These are phyloP conservation scores for Fusarium paranaense DNA, from an alignment of 2,329 filamentous ascomycete genomes.

Conservation along the genomic window DNA sequence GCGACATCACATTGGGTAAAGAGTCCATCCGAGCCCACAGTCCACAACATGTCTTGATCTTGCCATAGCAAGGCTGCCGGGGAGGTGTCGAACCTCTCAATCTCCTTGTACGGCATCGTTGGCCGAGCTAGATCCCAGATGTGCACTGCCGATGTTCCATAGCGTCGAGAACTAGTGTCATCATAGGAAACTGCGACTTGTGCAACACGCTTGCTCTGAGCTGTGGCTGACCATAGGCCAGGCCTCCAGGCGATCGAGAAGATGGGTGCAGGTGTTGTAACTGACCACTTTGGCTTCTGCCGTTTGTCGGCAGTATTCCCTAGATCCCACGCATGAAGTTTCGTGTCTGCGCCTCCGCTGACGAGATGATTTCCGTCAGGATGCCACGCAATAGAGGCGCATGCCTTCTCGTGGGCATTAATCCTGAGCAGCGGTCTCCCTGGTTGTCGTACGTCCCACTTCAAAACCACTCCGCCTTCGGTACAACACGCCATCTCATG, in stretches of 20 bases:
- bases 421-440: conserved; percentile 67
- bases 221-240: conserved; percentile 73
- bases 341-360: conserved; percentile 71
- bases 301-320: conserved; percentile 69
- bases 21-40: conserved; percentile 69
- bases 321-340: conserved; percentile 75
- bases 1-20: conserved; percentile 75
- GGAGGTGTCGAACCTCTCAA: conserved; percentile 69
- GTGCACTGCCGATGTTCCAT: conserved; percentile 70
- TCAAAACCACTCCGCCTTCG: conserved; percentile 70
- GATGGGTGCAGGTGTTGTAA: conserved; percentile 71
- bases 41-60: conserved; percentile 74
- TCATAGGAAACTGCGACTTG: conserved; percentile 74
- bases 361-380: conserved; percentile 74
- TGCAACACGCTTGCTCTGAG: conserved; percentile 68
- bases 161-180: conserved; percentile 63
- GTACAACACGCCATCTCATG: conserved; percentile 74
- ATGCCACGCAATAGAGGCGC: conserved; percentile 73
- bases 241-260: conserved; percentile 72
- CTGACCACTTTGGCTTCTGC: conserved; percentile 72
- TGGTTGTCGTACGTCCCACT: conserved; percentile 72
- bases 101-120: conserved; percentile 74
- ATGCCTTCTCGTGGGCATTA: conserved; percentile 70
- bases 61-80: conserved; percentile 72
- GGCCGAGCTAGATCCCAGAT: conserved; percentile 77